Evolutionary conservation across 305 asterid genomes (phyloP).

Genomic region (Rubia tinctorum): DNA sequence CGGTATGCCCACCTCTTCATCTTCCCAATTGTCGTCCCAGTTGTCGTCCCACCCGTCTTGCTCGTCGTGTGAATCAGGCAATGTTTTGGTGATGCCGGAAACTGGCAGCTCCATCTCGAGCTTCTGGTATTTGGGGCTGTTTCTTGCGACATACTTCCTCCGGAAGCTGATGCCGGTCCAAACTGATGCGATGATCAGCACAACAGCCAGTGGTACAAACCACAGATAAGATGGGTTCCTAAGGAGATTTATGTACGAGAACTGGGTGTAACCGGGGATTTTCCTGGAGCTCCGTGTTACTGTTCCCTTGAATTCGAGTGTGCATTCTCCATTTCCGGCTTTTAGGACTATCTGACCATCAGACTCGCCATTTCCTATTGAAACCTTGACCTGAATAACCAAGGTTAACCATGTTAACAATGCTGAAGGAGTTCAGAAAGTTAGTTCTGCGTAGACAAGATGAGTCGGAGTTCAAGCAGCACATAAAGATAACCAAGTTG

Average conservation of each 20-base stretch:
- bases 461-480: not conserved
- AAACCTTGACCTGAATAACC: slow-evolving; percentile 59
- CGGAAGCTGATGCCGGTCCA: slow-evolving; percentile 37
- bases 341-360: slow-evolving; percentile 44
- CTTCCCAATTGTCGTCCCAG: slow-evolving; percentile 53
- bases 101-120: slow-evolving; percentile 75
- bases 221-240: slow-evolving; percentile 28
- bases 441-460: not conserved
- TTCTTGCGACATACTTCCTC: slow-evolving; percentile 35
- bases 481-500: not conserved
- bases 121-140: slow-evolving; percentile 46
- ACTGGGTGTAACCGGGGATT: slow-evolving; percentile 25
- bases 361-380: slow-evolving; percentile 37
- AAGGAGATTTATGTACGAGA: slow-evolving; percentile 26
- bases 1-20: slow-evolving; percentile 67
- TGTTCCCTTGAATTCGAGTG: slow-evolving; percentile 53
- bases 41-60: slow-evolving; percentile 83
- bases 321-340: slow-evolving; percentile 57
- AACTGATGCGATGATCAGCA: slow-evolving; percentile 33
- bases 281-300: slow-evolving; percentile 26
- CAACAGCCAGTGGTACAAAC: slow-evolving; percentile 38
- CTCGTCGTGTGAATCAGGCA: slow-evolving; percentile 43
- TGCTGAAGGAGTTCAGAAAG: not conserved
- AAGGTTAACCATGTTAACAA: not conserved
- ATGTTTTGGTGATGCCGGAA: slow-evolving; percentile 42